These are phyloP conservation scores for Pichia kluyveri DNA, from an alignment of 805 yeast species.

Conservation along the genomic window DNA sequence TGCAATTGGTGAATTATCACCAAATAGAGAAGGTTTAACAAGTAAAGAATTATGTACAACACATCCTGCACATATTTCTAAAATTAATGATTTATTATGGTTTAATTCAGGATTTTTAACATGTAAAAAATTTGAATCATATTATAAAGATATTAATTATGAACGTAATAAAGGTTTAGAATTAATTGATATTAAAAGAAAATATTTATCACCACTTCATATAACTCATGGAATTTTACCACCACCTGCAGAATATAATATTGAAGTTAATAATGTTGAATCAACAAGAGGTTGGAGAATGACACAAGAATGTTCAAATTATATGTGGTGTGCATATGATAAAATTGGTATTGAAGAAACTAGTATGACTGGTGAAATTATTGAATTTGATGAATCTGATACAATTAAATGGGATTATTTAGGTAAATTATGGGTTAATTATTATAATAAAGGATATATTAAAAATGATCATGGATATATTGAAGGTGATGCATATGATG, in stretches of 20 bases:
- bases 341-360: slow-evolving; percentile 39
- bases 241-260: slow-evolving; percentile 35
- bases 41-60: slow-evolving; percentile 47
- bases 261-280: slow-evolving; percentile 26
- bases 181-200: slow-evolving; percentile 25
- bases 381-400: slow-evolving; percentile 27
- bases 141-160: slow-evolving; percentile 29
- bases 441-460: slow-evolving; percentile 23
- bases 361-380: slow-evolving; percentile 35
- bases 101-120: slow-evolving; percentile 60
- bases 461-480: slow-evolving; percentile 21
- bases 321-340: slow-evolving; percentile 56
- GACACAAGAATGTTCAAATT: slow-evolving; percentile 42
- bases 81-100: slow-evolving; percentile 51
- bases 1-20: slow-evolving; percentile 37
- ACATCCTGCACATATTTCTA: slow-evolving; percentile 54
- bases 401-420: slow-evolving; percentile 30
- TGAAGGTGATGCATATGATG: slow-evolving; percentile 26
- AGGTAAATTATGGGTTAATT: slow-evolving; percentile 47
- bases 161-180: slow-evolving; percentile 20
- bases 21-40: slow-evolving; percentile 2
- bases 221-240: slow-evolving; percentile 43
- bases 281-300: slow-evolving; percentile 50
- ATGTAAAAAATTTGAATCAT: slow-evolving; percentile 41
- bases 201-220: slow-evolving; percentile 31